Evolutionary conservation across 352 stramenopile species (phyloP).

Genomic region (Globisporangium parvum): DNA sequence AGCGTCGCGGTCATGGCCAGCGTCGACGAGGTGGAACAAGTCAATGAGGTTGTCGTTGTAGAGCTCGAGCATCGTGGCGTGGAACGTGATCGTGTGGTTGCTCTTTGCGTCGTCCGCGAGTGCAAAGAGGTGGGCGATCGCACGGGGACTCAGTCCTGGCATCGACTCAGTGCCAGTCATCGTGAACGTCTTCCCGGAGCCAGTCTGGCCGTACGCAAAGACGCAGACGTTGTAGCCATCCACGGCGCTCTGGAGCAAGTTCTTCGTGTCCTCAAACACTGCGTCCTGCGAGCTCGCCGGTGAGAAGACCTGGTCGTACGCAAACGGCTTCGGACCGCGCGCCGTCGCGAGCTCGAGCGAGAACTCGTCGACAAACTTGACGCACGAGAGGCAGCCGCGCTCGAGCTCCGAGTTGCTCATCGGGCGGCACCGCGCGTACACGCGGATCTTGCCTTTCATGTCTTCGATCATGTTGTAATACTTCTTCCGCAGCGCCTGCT

Average conservation of each 20-base stretch:
- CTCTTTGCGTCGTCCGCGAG: constrained; percentile 44
- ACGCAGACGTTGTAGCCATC: constrained; percentile 93
- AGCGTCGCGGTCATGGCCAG: constrained; percentile 21
- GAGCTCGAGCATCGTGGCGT: constrained; percentile 89
- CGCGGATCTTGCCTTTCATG: constrained; percentile 94
- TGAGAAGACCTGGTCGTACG: constrained; percentile 90
- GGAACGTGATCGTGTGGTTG: constrained; percentile 66
- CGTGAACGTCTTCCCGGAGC: constrained; percentile 92
- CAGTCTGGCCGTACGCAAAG: constrained; percentile 93
- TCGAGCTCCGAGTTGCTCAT: constrained; percentile 87
- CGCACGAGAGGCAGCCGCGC: constrained; percentile 53
- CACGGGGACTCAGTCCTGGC: constrained; percentile 80
- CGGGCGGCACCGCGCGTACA: constrained; percentile 88
- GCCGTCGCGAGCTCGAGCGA: constrained; percentile 80
- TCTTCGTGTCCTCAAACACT: constrained; percentile 92
- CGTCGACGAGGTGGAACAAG: constrained; percentile 81
- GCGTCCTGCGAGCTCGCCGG: constrained; percentile 61
- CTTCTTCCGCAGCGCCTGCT: constrained; percentile 90
- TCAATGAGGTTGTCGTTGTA: constrained; percentile 92
- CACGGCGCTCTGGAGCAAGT: constrained; percentile 85
- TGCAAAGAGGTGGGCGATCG: constrained; percentile 84
- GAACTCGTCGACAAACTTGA: constrained; percentile 77
- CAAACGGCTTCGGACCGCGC: constrained; percentile 82
- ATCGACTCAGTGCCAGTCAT: constrained; percentile 80
- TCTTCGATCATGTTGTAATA: constrained; percentile 96